These are phyloP conservation scores for Mycena amicta DNA, from an alignment of 768 basidiomycete species.

Conservation along the genomic window DNA sequence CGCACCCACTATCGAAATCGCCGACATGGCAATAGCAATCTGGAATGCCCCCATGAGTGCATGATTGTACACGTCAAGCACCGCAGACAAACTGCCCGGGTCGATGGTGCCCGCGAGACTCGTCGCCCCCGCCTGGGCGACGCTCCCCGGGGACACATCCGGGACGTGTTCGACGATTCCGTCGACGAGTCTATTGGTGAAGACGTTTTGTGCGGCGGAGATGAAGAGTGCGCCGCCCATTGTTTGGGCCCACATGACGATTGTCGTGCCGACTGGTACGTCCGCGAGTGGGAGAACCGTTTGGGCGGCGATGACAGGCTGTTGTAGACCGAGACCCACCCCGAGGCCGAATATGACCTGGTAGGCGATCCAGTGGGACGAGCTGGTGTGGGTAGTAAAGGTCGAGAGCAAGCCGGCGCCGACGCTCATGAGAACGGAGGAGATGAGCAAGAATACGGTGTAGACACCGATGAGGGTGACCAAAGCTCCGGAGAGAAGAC, in stretches of 20 bases:
- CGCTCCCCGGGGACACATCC: constrained; percentile 2
- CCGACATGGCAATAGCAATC: constrained; percentile 3
- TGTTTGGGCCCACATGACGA: constrained; percentile 15
- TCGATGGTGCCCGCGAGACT: constrained; percentile 3
- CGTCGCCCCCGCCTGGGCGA: constrained; percentile 18
- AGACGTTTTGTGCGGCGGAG: constrained; percentile 14
- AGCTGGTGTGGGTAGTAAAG: constrained; percentile 5
- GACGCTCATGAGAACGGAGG: constrained; percentile 11
- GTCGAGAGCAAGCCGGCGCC: constrained; percentile 13
- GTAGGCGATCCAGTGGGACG: background rate
- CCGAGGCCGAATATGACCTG: background rate
- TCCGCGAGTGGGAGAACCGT: constrained; percentile 12
- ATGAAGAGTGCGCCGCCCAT: constrained; percentile 19
- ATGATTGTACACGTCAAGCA: constrained; percentile 11
- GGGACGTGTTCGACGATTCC: constrained; percentile 8
- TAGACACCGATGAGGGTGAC: constrained; percentile 14
- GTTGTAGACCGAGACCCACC: background rate
- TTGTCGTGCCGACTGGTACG: constrained; percentile 13
- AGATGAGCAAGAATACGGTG: constrained; percentile 9
- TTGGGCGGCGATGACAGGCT: background rate
- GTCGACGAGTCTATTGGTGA: constrained; percentile 9
- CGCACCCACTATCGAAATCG: constrained; percentile 8
- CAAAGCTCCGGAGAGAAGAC: constrained; percentile 2
- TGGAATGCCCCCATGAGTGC: constrained; percentile 13
- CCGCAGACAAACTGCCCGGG: background rate